Evolutionary conservation across 2,329 filamentous ascomycete genomes (phyloP).

Genomic region (Exophiala lecanii-corni): DNA sequence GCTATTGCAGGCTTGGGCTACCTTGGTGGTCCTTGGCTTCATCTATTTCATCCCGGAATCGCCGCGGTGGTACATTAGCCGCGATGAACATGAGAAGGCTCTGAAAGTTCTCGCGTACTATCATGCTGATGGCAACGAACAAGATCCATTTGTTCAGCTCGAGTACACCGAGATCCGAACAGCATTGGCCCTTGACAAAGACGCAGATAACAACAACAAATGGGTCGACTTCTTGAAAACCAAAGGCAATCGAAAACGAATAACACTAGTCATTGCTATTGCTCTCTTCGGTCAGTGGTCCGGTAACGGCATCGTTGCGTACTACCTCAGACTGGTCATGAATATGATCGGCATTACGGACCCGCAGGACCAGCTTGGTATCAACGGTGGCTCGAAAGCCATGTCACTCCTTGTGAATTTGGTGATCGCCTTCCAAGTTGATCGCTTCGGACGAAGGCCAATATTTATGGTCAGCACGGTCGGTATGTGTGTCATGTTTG

Average conservation of each 20-base stretch:
- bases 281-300: conserved; percentile 34
- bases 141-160: conserved; percentile 28
- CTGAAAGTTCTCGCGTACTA: conserved; percentile 53
- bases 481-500: conserved; percentile 4
- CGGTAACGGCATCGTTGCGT: conserved; percentile 38
- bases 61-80: conserved; percentile 56
- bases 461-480: conserved; percentile 36
- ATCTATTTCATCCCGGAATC: conserved; percentile 57
- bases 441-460: conserved; percentile 37
- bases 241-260: conserved; percentile 50
- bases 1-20: conserved; percentile 45
- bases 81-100: conserved; percentile 54
- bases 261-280: conserved; percentile 49
- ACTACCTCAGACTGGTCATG: conserved; percentile 36
- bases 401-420: conserved; percentile 35
- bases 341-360: conserved; percentile 34
- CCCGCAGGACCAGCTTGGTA: conserved; percentile 34
- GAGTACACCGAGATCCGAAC: conserved; percentile 32
- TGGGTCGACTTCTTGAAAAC: conserved; percentile 61
- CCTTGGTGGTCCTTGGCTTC: conserved; percentile 44
- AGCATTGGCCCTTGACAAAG: conserved; percentile 6
- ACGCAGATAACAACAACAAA: conserved; percentile 3
- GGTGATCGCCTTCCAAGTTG: conserved; percentile 35
- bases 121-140: conserved; percentile 47
- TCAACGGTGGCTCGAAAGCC: conserved; percentile 38